Base-by-base conservation (phyloP, 179 eudicot species). In the Silene noctiflora region DNA sequence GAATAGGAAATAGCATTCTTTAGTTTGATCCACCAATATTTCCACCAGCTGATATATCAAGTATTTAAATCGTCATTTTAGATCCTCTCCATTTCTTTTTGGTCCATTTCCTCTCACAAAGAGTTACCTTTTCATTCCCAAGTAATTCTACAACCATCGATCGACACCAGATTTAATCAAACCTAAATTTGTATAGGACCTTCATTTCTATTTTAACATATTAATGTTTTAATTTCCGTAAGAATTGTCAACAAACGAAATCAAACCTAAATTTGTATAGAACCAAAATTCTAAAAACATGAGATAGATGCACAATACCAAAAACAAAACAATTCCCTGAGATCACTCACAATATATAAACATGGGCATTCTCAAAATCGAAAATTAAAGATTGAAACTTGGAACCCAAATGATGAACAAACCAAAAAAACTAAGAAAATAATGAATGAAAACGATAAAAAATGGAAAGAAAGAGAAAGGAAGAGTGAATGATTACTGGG, bases 401-500 rank as follows among this genome's bases (percentile, higher is more conserved):
- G 21, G 4, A 5, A 35, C 11, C 4, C 59, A 29, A 56, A 16
- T n/a, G 12, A n/a, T 4, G 13, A 58, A 7, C 39, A 33, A 72
- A 9, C 17, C 4, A 55, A 19, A 72, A 73, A 63, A 1, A 27
- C 2, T 2, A 27, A 21, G n/a, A 6, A 44, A 19, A 71, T 17
- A 65, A 61, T 16, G 10, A 9, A 63, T 10, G 1, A 5, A 76
- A 20, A 66, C 62, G 51, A 27, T 19, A 12, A 19, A 17, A 1
- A 51, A 67, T 61, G 1, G 19, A 67, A 27, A 71, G n/a, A 35
- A 14, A 75, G 58, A 10, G 29, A 16, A 16, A 51, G 14, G n/a
- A n/a, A n/a, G n/a, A n/a, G n/a, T n/a, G 73, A 13, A 39, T 22
- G 66, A 89, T 75, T 89, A 96, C 98, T 60, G 99, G 94, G 87